Evolutionary conservation across 805 yeast species (phyloP), one percentile per base, ranked within the genome.

Genomic region (Cephaloascus albidus): DNA sequence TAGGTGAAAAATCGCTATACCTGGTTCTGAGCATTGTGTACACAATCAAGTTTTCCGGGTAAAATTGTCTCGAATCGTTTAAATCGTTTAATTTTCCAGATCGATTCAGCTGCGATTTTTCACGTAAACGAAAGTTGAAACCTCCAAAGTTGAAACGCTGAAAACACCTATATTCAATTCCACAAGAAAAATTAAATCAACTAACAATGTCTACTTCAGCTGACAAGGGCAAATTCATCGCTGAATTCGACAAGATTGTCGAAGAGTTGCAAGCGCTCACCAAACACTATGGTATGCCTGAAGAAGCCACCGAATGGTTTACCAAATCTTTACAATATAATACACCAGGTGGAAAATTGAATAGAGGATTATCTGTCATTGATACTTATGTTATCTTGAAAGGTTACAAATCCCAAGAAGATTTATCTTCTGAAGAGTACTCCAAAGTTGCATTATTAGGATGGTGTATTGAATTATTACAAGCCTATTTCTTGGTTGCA

Each of bases 401-500:
- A 51, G 78, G 79, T 36, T 70, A 74, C 58, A 63, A 66, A 35
- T 60, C 76, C 2, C 58, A 64, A 37, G 74, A 70, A n/a, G 87
- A 81, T 36, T 72, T 89, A 41, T 46, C 70, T 8, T 70, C 57
- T 16, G 85, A 68, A 26, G 93, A 87, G 55, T 90, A 88, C 68
- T 77, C 77, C 60, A 81, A 79, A 53, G 85, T 86, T 31, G 93
- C 97, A 8, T 68, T 89, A 37, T 72, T 93, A 48, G 98, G 98
- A 18, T 93, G 98, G 98, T 73, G 87, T 51, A 78, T 93, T 50
- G 98, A 93, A 67, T 72, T 93, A 48, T 71, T 90, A 50, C 98
- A 90, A 66, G 97, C 97, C 2, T 93, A 86, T 61, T 93, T 93
- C 72, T 73, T 93, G 53, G 97, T 93, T 41, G 94, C 97, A 26